Evolutionary conservation across 177 flowering plant species (phyloP).

Genomic region (Telopea speciosissima): DNA sequence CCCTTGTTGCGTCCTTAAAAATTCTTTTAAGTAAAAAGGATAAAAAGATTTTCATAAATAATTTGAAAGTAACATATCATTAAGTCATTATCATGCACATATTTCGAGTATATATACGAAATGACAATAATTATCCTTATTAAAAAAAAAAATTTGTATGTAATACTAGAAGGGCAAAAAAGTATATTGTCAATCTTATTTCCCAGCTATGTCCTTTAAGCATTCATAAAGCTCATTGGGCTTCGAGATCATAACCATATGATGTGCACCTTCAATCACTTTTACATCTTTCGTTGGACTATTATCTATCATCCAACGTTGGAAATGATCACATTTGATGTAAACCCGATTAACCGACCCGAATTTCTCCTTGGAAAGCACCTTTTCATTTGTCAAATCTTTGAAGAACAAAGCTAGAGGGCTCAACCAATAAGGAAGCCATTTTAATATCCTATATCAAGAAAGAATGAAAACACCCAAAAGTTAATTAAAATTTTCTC

Average conservation of each 20-base stretch:
- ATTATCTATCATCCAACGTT: conserved; percentile 32
- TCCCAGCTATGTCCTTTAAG: conserved; percentile 30
- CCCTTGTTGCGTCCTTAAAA: too few species aligned
- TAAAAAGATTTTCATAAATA: too few species aligned
- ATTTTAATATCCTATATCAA: conserved; percentile 4
- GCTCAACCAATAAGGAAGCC: conserved; percentile 10
- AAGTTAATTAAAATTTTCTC: too few species aligned
- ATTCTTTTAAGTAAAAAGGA: too few species aligned
- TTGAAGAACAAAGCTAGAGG: conserved; percentile 2
- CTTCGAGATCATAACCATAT: conserved; percentile 49
- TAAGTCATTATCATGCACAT: too few species aligned
- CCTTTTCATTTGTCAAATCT: conserved; percentile 1
- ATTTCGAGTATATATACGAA: too few species aligned
- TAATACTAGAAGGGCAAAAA: too few species aligned
- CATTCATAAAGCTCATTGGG: conserved; percentile 24
- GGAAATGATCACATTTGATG: conserved; percentile 17
- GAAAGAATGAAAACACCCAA: too few species aligned
- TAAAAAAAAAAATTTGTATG: too few species aligned
- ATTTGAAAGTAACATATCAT: too few species aligned
- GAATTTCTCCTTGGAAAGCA: conserved; percentile 9
- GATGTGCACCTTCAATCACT: conserved; percentile 38
- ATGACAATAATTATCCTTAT: too few species aligned
- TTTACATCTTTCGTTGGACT: conserved; percentile 28
- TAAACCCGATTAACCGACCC: conserved; percentile 24
- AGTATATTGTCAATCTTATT: background rate